A percentile compares a stretch with the other conserved stretches of the same genome.
These are phyloP conservation scores for Penicillium longicatenatum DNA, from an alignment of 495 filamentous ascomycete genomes.

Conservation along the genomic window DNA sequence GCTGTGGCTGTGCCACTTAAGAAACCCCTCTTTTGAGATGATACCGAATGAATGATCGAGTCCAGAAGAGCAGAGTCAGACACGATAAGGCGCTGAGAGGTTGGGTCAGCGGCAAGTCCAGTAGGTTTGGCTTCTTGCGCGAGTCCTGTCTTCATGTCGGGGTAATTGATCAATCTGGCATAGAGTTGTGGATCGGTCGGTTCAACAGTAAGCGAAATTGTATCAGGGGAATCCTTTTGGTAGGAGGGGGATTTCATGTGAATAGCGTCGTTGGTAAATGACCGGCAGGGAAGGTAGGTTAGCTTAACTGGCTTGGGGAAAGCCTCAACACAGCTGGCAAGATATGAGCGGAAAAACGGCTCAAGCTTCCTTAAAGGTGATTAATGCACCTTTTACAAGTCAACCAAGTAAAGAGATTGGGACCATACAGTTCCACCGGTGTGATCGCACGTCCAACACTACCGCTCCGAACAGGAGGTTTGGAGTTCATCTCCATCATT, in stretches of 20 bases:
- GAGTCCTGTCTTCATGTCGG: neutral
- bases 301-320: neutral
- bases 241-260: conserved; percentile 1
- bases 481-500: neutral
- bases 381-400: neutral
- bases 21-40: neutral
- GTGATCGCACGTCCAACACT: conserved; percentile 4
- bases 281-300: neutral
- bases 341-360: conserved; percentile 1
- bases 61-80: neutral
- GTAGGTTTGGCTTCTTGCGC: neutral
- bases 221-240: neutral
- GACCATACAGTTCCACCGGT: neutral
- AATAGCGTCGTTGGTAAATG: conserved; percentile 1
- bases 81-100: neutral
- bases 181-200: neutral
- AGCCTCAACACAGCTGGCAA: neutral
- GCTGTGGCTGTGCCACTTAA: neutral
- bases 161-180: neutral
- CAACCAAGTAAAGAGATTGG: no score
- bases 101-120: conserved; percentile 1
- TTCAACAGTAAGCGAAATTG: neutral
- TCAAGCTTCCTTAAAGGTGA: neutral
- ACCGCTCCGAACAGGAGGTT: neutral
- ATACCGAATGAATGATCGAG: neutral